Conservation (phyloP, 495 filamentous ascomycete species). For the Jackrogersella multiformis region DNA sequence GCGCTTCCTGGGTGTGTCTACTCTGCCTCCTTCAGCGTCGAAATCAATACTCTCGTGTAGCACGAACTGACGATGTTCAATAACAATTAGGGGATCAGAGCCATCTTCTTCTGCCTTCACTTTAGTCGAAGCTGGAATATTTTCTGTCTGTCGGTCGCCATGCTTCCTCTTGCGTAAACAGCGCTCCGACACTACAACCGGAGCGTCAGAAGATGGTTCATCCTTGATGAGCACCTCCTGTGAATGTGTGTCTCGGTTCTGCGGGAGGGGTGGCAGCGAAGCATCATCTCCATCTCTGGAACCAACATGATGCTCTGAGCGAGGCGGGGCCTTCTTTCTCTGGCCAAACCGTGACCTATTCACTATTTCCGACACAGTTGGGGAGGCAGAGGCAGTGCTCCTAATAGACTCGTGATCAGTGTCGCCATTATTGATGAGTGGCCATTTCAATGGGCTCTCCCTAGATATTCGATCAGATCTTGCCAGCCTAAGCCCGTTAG, state of each 20-base stretch:
- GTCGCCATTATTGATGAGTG: not conserved
- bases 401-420: not conserved
- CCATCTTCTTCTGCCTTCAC: slow-evolving; percentile 50
- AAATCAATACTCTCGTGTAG: slow-evolving; percentile 73
- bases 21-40: slow-evolving; percentile 69
- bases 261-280: slow-evolving; percentile 45
- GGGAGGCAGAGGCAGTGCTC: not conserved
- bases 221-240: slow-evolving; percentile 46
- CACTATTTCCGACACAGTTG: not conserved
- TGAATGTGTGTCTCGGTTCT: not conserved
- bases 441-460: not conserved
- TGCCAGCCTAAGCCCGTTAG: not conserved
- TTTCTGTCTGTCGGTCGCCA: slow-evolving; percentile 19
- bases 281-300: slow-evolving; percentile 12
- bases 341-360: not conserved
- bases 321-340: not conserved
- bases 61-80: slow-evolving; percentile 44
- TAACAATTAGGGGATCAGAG: slow-evolving; percentile 50
- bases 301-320: not conserved
- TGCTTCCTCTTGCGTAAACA: slow-evolving; percentile 53
- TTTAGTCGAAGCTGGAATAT: slow-evolving; percentile 23
- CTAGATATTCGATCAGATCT: not conserved
- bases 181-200: slow-evolving; percentile 56
- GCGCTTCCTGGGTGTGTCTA: slow-evolving; percentile 71
- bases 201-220: slow-evolving; percentile 57